A percentile compares a stretch with the other conserved stretches of the same genome.
Evolutionary conservation across 2,329 filamentous ascomycete species (phyloP).

Genomic region (Monascus ruber): DNA sequence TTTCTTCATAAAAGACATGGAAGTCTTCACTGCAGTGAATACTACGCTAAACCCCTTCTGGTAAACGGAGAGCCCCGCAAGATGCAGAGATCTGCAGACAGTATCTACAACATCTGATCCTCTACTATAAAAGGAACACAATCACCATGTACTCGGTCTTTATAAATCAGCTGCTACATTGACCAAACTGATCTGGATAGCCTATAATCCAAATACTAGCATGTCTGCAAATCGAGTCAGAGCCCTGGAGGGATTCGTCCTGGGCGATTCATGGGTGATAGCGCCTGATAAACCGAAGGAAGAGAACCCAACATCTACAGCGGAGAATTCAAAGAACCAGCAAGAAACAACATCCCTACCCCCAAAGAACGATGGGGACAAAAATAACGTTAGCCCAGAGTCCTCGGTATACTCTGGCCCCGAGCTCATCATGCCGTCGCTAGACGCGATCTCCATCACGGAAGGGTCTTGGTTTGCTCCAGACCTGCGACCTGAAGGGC

Average conservation of each 20-base stretch:
- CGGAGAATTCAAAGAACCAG: conserved; percentile 1
- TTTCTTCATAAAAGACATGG: too few relatives aligned
- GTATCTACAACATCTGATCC: too few relatives aligned
- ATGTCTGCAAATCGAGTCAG: neutral
- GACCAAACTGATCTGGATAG: too few relatives aligned
- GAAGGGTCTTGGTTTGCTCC: conserved; percentile 25
- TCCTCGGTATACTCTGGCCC: conserved; percentile 24
- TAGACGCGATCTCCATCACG: conserved; percentile 21
- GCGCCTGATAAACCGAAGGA: conserved; percentile 8
- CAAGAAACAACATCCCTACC: neutral
- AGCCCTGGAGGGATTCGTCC: conserved; percentile 7
- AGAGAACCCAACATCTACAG: conserved; percentile 4
- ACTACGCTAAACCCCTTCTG: too few relatives aligned
- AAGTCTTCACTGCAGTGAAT: too few relatives aligned
- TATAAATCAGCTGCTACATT: too few relatives aligned
- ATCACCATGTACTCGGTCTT: too few relatives aligned
- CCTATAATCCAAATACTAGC: neutral
- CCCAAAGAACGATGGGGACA: neutral
- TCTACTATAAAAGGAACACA: too few relatives aligned
- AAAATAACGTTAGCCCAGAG: conserved; percentile 7
- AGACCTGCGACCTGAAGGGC: conserved; percentile 8
- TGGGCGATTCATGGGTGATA: conserved; percentile 30
- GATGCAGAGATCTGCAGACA: too few relatives aligned
- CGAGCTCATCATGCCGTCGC: conserved; percentile 31
- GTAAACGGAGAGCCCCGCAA: too few relatives aligned